Percentiles rank a stretch among this genome's conserved stretches.
These are phyloP conservation scores for Colletotrichum coccodes DNA, from an alignment of 2,329 filamentous ascomycete genomes.

Conservation along the genomic window DNA sequence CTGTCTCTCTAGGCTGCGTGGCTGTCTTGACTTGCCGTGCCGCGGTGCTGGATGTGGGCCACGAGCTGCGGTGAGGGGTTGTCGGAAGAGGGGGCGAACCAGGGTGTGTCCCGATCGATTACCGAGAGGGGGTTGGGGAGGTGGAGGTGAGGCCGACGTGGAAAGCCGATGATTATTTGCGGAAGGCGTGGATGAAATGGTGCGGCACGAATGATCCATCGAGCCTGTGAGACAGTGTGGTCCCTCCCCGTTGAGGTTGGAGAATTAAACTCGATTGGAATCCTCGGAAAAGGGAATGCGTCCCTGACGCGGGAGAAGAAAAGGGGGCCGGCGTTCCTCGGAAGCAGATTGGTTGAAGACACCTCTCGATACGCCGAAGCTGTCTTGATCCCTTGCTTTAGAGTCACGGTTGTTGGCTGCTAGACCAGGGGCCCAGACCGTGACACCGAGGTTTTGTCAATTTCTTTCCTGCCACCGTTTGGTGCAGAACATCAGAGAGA, in stretches of 20 bases:
- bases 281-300: background rate
- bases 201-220: constrained; percentile 4
- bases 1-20: constrained; percentile 8
- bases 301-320: constrained; percentile 6
- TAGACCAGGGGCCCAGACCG: background rate
- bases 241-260: background rate
- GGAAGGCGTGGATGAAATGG: constrained; percentile 14
- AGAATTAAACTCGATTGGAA: constrained; percentile 11
- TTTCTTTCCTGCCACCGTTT: constrained; percentile 21
- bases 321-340: constrained; percentile 4
- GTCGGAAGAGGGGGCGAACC: constrained; percentile 10
- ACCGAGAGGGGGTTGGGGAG: constrained; percentile 11
- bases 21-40: constrained; percentile 22
- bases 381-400: constrained; percentile 20
- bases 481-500: constrained; percentile 16
- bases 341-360: constrained; percentile 3
- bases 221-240: background rate
- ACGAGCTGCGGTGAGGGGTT: constrained; percentile 14
- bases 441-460: constrained; percentile 1
- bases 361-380: background rate
- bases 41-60: constrained; percentile 18
- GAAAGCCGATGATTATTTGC: constrained; percentile 8
- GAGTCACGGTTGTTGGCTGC: background rate
- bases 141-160: background rate
- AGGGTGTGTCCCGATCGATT: constrained; percentile 24